These are phyloP conservation scores for Pyrenophora seminiperda DNA, from an alignment of 2,329 filamentous ascomycete species.

Conservation along the genomic window DNA sequence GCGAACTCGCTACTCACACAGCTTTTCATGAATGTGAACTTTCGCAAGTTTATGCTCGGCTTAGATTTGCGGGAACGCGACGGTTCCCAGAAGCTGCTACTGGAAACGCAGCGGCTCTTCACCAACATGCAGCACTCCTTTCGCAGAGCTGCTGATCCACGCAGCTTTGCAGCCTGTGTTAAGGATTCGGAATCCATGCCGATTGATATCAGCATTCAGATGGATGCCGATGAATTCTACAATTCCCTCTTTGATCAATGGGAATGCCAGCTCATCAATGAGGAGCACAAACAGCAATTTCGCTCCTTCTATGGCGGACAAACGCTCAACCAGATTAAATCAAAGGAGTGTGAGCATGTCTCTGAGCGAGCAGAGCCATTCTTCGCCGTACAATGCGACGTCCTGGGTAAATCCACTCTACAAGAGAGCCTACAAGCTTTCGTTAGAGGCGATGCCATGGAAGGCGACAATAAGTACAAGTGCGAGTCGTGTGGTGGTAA, in stretches of 20 bases:
- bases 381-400: constrained; percentile 93
- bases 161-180: constrained; percentile 73
- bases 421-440: constrained; percentile 92
- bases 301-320: constrained; percentile 88
- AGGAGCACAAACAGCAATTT: constrained; percentile 72
- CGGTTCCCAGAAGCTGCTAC: constrained; percentile 69
- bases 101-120: constrained; percentile 81
- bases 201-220: constrained; percentile 88
- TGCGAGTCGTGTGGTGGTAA: constrained; percentile 87
- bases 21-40: constrained; percentile 91
- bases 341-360: constrained; percentile 90
- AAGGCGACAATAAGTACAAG: constrained; percentile 98
- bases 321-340: constrained; percentile 92
- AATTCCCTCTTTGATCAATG: constrained; percentile 90
- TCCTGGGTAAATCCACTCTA: constrained; percentile 85
- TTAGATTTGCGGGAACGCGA: constrained; percentile 58
- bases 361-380: constrained; percentile 90
- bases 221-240: constrained; percentile 99
- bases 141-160: constrained; percentile 73
- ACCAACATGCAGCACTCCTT: constrained; percentile 83
- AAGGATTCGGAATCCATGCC: constrained; percentile 79
- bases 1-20: constrained; percentile 94
- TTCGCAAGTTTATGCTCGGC: constrained; percentile 80
- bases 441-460: constrained; percentile 93
- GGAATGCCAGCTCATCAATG: constrained; percentile 76